Base-by-base conservation (phyloP, 2,329 filamentous ascomycete genomes). In the Nannizzia gypsea region DNA sequence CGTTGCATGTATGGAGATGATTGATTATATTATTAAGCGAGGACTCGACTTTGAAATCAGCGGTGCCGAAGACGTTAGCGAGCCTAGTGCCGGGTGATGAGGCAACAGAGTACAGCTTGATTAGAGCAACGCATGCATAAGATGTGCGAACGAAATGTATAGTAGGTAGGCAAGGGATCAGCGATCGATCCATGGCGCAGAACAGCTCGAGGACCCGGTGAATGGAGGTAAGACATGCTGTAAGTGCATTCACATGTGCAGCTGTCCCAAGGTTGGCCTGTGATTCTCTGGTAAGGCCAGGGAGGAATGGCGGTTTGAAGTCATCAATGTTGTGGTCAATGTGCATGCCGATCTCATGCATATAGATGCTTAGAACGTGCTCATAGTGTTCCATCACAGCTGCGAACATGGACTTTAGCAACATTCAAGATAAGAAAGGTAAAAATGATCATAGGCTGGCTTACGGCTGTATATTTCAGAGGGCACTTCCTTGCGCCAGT, bases 321-420 rank as follows among this genome's bases (percentile, higher is more conserved):
- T 84, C 79, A 6, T 83, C 78, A 1, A 78, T 76, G 20, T 76
- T 77, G 63, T 82, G 80, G 58, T 88, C 84, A 6, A 81, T 77
- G 64, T 89, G 84, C 63, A 91, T 81, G 2, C 82, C 84, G 59
- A 88, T 82, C 71, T 91, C 88, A 69, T 91, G 86, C 76, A 90
- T 84, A 68, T 88, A 90, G 2, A 91, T 75, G 63, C 80, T 86
- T 38, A 89, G 70, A 1, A 86, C 80, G 63, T 85, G 77, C 64
- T 88, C 84, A 62, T 81, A 81, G 64, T 90, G 79, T 17, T 76
- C 74, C 52, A 90, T 75, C 0, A 82, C 78, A n/a, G 81, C 85
- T 85, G 68, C 26, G 20, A 26, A 26, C 3, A 50, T 15, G 22
- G 4, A 9, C 9, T 50, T n/a, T 26, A 50, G 44, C 11, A 24